Percentiles rank a stretch among this genome's conserved stretches.
Conservation (phyloP, 768 basidiomycete genomes). For the Termitomyces sp. region DNA sequence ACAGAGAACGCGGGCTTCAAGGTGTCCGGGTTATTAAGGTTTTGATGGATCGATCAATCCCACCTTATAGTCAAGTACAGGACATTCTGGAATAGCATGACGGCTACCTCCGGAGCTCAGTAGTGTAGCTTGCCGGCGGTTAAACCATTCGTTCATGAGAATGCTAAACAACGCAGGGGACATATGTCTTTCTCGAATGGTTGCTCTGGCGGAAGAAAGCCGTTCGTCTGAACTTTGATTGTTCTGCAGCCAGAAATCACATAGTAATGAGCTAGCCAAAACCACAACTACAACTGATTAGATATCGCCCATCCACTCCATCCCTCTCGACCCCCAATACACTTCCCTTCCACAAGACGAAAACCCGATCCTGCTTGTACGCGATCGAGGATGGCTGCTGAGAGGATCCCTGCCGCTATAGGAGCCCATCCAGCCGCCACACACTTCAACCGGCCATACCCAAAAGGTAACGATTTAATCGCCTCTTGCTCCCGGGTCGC, state of each 20-base stretch:
- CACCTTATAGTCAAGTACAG: no score
- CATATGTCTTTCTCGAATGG: not conserved
- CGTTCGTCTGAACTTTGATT: not conserved
- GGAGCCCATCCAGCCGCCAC: conserved; percentile 46
- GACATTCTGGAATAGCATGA: no score
- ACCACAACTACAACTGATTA: conserved; percentile 2
- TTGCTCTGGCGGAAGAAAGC: no score
- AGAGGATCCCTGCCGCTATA: conserved; percentile 43
- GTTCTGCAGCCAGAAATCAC: not conserved
- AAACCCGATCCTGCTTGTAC: conserved; percentile 22
- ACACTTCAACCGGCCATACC: conserved; percentile 40
- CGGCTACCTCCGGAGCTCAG: no score
- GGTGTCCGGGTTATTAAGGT: no score
- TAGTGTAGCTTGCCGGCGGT: no score
- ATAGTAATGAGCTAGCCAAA: not conserved
- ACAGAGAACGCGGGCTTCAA: not conserved
- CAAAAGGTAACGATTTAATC: conserved; percentile 37
- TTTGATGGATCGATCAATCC: no score
- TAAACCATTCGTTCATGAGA: not conserved
- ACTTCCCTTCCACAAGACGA: conserved; percentile 19
- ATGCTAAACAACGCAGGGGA: not conserved
- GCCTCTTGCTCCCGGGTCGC: conserved; percentile 13
- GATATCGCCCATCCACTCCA: conserved; percentile 40
- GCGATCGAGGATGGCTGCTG: conserved; percentile 33
- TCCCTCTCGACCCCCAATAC: conserved; percentile 30